Conservation (phyloP, 2,329 filamentous ascomycete species). For the Pestalotiopsis fici region DNA sequence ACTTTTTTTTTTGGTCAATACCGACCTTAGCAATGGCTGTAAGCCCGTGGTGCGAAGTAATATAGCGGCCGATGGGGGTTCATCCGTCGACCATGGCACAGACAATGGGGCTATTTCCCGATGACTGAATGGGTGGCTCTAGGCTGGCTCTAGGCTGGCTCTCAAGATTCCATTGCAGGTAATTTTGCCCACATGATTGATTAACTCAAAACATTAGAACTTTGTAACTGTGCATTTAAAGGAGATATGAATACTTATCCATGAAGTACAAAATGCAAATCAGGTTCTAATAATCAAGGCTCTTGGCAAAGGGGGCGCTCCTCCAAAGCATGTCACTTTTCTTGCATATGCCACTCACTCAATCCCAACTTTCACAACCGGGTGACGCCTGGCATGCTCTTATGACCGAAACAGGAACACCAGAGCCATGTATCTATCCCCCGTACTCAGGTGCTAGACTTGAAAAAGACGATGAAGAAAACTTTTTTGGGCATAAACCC, state of each 20-base stretch:
- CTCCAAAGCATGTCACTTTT: neutral
- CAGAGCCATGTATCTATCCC: neutral
- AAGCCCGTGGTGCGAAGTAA: neutral
- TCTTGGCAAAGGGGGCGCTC: neutral
- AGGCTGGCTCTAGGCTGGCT: neutral
- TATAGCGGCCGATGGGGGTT: neutral
- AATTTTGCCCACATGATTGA: no score
- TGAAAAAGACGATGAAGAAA: neutral
- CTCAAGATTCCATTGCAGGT: no score
- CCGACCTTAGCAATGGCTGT: neutral
- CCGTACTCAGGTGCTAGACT: neutral
- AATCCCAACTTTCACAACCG: neutral
- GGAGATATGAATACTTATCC: neutral
- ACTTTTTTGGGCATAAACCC: neutral
- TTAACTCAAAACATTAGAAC: neutral
- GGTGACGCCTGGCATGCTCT: no score
- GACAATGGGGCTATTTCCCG: neutral
- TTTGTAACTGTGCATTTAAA: neutral
- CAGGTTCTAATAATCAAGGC: neutral
- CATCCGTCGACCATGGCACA: neutral
- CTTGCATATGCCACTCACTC: neutral
- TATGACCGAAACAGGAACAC: neutral
- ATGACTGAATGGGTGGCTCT: neutral
- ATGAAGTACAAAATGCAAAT: neutral
- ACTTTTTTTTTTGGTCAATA: neutral